These are phyloP conservation scores for Tuber magnatum DNA, from an alignment of 495 filamentous ascomycete species.

Conservation along the genomic window DNA sequence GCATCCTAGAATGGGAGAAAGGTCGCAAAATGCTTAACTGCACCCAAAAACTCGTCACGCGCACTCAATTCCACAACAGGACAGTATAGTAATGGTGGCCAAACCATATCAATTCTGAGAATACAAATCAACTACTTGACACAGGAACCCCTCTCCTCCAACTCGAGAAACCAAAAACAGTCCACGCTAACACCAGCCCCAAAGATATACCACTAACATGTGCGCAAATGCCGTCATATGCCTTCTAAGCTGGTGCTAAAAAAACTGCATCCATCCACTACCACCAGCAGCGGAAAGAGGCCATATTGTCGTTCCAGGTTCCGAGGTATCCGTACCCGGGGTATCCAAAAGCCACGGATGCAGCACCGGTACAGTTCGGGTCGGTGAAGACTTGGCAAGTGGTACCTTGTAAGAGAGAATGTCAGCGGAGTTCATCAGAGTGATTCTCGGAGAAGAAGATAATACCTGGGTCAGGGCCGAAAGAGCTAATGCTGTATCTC, in stretches of 20 bases:
- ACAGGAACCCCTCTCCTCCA: background rate
- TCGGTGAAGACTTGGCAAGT: background rate
- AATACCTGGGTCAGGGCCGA: background rate
- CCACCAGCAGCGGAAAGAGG: background rate
- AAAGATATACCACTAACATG: background rate
- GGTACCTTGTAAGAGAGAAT: background rate
- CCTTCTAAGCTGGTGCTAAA: background rate
- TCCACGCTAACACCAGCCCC: background rate
- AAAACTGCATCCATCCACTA: background rate
- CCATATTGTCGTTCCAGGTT: background rate
- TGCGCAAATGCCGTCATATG: background rate
- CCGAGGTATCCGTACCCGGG: background rate
- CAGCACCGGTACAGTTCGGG: background rate
- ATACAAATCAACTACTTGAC: background rate
- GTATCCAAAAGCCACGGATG: background rate
- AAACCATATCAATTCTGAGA: background rate
- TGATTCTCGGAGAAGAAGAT: background rate
- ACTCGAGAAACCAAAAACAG: background rate
- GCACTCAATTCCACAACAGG: background rate
- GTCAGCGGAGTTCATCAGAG: background rate
- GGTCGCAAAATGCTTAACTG: background rate
- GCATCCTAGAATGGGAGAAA: background rate
- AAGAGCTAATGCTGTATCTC: background rate
- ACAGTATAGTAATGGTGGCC: background rate
- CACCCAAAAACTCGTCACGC: background rate